Base-by-base conservation (phyloP, 108 stramenopile species). In the Nitzschia putrida region DNA sequence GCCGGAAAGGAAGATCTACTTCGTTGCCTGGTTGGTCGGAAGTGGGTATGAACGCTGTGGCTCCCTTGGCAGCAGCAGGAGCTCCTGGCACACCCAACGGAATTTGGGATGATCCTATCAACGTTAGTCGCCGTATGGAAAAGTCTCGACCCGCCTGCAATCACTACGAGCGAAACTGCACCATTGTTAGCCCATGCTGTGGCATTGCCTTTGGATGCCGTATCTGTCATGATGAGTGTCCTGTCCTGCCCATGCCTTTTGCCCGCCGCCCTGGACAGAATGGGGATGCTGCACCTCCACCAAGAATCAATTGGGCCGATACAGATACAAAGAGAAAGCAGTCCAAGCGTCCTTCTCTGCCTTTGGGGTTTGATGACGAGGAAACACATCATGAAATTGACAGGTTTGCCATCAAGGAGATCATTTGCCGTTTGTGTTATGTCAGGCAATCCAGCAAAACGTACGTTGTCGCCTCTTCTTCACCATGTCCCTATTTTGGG, bases 161-260 rank as follows among this genome's bases (percentile, higher is more conserved):
- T 29, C 91, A 92, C 64, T 92, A 92, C 53, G 82, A 89, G 53
- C 59, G 91, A 40, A 84, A 88, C 47, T 92, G 91, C 59, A 86
- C 91, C 56, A 86, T 92, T 58, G 72, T 92, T 45, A 76, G 80
- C 38, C 86, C 91, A 11, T 92, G 91, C 56, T 92, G 91, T 75
- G 91, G 91, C 18, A 39, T 84, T 66, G 88, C 87, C 8, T 89
- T 92, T 77, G 91, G 91, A 29, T 92, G 91, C 73, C 83, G 91
- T 0, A 88, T 92, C 45, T 92, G 91, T 71, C 91, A 92, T 65
- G 88, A 92, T 57, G 92, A 93, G 73, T 82, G 80, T 51, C 82
- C 82, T 40, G 63, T 72, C 0, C 42, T 83, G 38, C 82, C 82
- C 7, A 69, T 77, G 53, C 72, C 72, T 11, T 57, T 72, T 61